Evolutionary conservation across 2,329 filamentous ascomycete genomes (phyloP), one percentile per base, ranked within the genome.

Genomic region (Bisporella sp.): DNA sequence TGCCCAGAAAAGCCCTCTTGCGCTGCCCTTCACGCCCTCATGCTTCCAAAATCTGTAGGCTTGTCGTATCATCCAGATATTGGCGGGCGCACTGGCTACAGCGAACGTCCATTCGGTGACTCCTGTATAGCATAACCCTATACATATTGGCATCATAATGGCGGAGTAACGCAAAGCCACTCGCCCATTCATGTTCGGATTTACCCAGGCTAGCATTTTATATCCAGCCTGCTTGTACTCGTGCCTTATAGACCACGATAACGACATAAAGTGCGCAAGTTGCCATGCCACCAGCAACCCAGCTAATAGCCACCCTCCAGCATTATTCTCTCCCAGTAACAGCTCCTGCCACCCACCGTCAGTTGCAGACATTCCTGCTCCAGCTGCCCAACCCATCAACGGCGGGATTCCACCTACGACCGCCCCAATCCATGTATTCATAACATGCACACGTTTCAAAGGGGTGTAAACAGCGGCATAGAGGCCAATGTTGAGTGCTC

Each of bases 321-420:
- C 71, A 30, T 74, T 77, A 67, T 81, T 62, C 66, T 84, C 65
- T 62, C 87, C 84, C 50, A 95, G 79, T 0, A 95, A 73, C 39
- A 95, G 77, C 64, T 93, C 89, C 45, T 78, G 76, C 84, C 87
- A 93, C 8, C 81, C 84, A 31, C 86, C 85, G 57, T 78, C 80
- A 3, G 84, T 87, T 6, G 90, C 90, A 42, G 84, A 85, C 68
- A 96, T 89, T 47, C 90, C 91, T 0, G 90, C 91, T 0, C 93
- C 93, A 0, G 93, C 93, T 12, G 90, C 88, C 93, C 93, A 99
- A 57, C 93, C 93, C 93, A 99, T 99, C 32, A 99, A 71, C 1
- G 93, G 93, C 1, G 93, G 92, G 50, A 99, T 95, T 1, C 86
- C 91, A 54, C 93, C 93, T 0, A 99, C 89, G 0, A 99, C 69